These are phyloP conservation scores for Xylariaceae sp. DNA, from an alignment of 2,329 filamentous ascomycete species.

Conservation along the genomic window DNA sequence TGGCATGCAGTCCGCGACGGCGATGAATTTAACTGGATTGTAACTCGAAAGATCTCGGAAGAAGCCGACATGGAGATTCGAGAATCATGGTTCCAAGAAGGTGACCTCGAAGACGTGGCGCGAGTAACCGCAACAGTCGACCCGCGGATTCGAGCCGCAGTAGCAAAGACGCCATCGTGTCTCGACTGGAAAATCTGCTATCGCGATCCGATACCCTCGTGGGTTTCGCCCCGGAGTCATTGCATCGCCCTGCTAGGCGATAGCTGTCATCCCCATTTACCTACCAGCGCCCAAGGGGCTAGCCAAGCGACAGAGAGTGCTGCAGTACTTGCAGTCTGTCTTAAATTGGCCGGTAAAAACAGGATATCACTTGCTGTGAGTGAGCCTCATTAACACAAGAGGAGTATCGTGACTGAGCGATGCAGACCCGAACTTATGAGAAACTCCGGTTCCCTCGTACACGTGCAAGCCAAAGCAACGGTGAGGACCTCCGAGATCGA, in stretches of 20 bases:
- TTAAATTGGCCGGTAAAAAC: conserved; percentile 41
- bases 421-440: conserved; percentile 39
- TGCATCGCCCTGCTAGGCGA: conserved; percentile 52
- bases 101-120: conserved; percentile 44
- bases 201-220: conserved; percentile 49
- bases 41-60: conserved; percentile 41
- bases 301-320: conserved; percentile 54
- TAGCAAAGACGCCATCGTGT: conserved; percentile 43
- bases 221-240: conserved; percentile 47
- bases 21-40: conserved; percentile 46
- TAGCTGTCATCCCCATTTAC: conserved; percentile 53
- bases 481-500: conserved; percentile 41
- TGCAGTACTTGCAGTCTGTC: conserved; percentile 42
- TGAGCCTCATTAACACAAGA: not conserved
- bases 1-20: conserved; percentile 33
- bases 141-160: conserved; percentile 43
- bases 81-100: conserved; percentile 47
- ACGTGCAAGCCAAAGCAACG: conserved; percentile 41
- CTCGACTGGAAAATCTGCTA: conserved; percentile 57
- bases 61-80: conserved; percentile 44
- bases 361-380: conserved; percentile 39
- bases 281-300: conserved; percentile 52
- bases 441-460: conserved; percentile 41
- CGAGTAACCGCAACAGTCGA: conserved; percentile 37
- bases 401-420: not conserved